Conservation (phyloP, 2,329 filamentous ascomycete species). For the Fusarium burgessii region DNA sequence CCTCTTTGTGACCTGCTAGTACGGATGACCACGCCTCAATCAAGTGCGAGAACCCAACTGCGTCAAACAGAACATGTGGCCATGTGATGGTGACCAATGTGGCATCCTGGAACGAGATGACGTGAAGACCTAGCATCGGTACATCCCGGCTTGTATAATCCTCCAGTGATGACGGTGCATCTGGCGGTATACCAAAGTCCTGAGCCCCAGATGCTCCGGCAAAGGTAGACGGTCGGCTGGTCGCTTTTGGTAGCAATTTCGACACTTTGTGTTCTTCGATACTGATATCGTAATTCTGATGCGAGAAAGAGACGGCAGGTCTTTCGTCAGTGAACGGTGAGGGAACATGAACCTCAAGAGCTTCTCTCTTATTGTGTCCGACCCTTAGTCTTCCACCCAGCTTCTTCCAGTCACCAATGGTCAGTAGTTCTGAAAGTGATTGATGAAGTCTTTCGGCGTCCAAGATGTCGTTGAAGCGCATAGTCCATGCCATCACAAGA, state of each 20-base stretch:
- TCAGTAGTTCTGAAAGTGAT: not conserved
- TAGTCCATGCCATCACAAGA: not conserved
- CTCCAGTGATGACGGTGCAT: accelerated
- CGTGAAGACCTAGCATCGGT: not conserved
- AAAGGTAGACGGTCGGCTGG: not conserved
- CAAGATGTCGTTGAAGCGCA: not conserved
- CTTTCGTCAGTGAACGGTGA: not conserved
- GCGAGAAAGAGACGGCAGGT: not conserved
- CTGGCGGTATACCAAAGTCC: accelerated
- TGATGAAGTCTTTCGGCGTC: not conserved
- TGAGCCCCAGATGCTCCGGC: too few relatives aligned
- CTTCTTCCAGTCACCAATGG: not conserved
- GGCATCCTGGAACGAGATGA: accelerated
- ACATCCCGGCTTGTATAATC: not conserved
- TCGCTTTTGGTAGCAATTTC: accelerated
- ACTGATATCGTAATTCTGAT: not conserved
- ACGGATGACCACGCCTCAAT: not conserved
- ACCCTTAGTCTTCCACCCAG: not conserved
- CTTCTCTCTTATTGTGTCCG: not conserved
- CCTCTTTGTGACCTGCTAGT: accelerated
- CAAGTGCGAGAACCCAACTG: not conserved
- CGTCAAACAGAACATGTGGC: not conserved
- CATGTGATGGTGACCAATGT: not conserved
- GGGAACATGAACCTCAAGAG: not conserved
- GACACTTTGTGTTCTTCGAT: not conserved